Evolutionary conservation across 345 rosid genomes (phyloP).

Genomic region (Cardamine resedifolia): DNA sequence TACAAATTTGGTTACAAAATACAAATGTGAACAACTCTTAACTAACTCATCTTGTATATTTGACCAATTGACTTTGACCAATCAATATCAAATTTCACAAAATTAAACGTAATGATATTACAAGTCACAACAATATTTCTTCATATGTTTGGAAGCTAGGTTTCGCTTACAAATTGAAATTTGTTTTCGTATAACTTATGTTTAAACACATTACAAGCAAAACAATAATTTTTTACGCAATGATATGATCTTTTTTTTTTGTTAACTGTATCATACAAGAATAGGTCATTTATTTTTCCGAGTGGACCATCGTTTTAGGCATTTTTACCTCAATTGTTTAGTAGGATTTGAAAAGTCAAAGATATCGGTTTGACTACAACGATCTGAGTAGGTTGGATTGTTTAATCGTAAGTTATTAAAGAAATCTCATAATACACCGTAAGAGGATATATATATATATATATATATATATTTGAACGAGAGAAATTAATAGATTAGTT

Average conservation of each 20-base stretch:
- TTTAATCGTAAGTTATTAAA: background rate
- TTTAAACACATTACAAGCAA: background rate
- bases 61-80: conserved; percentile 17
- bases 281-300: background rate
- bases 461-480: background rate
- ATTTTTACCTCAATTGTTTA: background rate
- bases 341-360: conserved; percentile 24
- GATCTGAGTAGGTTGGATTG: conserved; percentile 1
- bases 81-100: background rate
- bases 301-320: conserved; percentile 12
- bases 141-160: background rate
- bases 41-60: background rate
- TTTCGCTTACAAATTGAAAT: background rate
- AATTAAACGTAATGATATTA: background rate
- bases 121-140: background rate
- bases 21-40: conserved; percentile 33
- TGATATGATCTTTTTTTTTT: background rate
- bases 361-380: conserved; percentile 24
- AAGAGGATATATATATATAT: too few species aligned
- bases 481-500: background rate
- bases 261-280: background rate
- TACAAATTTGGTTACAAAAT: conserved; percentile 3
- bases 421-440: background rate
- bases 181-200: background rate
- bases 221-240: background rate